Evolutionary conservation across 805 yeast genomes (phyloP).

Genomic region (Candida tallmaniae): DNA sequence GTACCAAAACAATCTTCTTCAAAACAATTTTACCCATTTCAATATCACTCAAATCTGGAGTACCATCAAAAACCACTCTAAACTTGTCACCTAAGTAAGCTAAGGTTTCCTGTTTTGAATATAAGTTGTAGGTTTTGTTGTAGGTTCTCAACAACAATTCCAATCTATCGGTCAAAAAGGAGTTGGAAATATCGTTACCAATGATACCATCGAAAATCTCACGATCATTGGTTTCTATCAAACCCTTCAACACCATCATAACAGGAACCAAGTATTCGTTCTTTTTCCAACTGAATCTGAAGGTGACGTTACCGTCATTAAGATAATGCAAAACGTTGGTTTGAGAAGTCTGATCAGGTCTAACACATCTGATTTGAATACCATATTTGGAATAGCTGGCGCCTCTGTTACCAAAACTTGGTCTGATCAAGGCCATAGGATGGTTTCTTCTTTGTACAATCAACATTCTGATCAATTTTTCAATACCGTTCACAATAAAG

Average conservation of each 20-base stretch:
- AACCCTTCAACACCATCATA: constrained; percentile 85
- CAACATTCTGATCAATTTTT: constrained; percentile 92
- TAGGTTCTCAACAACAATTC: constrained; percentile 86
- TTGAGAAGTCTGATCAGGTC: constrained; percentile 97
- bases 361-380: constrained; percentile 88
- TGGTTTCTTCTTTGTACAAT: constrained; percentile 97
- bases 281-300: constrained; percentile 95
- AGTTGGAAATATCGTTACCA: constrained; percentile 80
- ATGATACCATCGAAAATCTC: constrained; percentile 95
- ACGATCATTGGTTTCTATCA: constrained; percentile 86
- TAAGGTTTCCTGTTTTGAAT: constrained; percentile 82
- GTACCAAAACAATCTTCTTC: constrained; percentile 82
- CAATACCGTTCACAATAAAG: constrained; percentile 94
- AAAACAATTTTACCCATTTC: constrained; percentile 88
- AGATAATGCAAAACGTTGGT: constrained; percentile 96
- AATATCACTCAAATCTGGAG: constrained; percentile 81
- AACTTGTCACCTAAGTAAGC: constrained; percentile 95
- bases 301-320: constrained; percentile 92
- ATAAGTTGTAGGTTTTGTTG: constrained; percentile 66
- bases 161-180: constrained; percentile 96
- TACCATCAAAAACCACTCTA: constrained; percentile 85
- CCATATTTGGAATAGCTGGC: constrained; percentile 84
- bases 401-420: constrained; percentile 92
- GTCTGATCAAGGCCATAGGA: constrained; percentile 96
- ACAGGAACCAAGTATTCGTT: constrained; percentile 94